Base-by-base conservation (phyloP, 345 rosid genomes). In the Schrenkiella parvula region DNA sequence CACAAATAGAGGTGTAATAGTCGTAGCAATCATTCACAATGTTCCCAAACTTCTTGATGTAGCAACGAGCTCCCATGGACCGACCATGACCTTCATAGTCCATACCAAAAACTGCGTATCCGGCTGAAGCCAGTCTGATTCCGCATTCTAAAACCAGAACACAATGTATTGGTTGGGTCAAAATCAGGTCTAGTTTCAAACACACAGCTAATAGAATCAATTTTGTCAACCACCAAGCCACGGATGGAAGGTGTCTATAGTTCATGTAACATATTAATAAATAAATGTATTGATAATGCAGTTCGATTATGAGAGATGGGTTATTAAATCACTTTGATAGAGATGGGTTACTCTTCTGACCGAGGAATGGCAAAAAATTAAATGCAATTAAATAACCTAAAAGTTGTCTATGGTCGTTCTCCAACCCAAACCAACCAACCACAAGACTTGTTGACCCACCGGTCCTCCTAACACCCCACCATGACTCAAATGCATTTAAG, bases 71-170 rank as follows among this genome's bases (percentile, higher is more conserved):
- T 7, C 99, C 99, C 75, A 42, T 76, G 50, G 99, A 95, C 64
- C 85, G 85, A 10, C 99, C 99, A 43, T 95, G 99, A 14, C 99
- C 98, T 81, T 91, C 96, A 42, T 91, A 89, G 75, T 95, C 98
- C 57, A 95, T 82, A 53, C 99, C 99, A 53, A 89, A 91, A 69
- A 88, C 99, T 0, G 91, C 98, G 47, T 86, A 89, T 19, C 87
- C 83, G 0, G 90, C 91, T 18, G 76, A 37, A n/a, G 99, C 92
- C 46, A 95, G 82, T 79, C 96, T 86, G 65, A 78, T 77, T 74
- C 99, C 98, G 61, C 96, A 87, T 77, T 91, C 99, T 88, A 52
- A 66, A 19, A 55, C 46, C 42, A 5, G 28, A 50, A 50, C 62
- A 46, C 15, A 12, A 12, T 23, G 34, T 65, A n/a, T n/a, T n/a